Conservation (phyloP, 345 rosid genomes). For the Salix arbutifolia region DNA sequence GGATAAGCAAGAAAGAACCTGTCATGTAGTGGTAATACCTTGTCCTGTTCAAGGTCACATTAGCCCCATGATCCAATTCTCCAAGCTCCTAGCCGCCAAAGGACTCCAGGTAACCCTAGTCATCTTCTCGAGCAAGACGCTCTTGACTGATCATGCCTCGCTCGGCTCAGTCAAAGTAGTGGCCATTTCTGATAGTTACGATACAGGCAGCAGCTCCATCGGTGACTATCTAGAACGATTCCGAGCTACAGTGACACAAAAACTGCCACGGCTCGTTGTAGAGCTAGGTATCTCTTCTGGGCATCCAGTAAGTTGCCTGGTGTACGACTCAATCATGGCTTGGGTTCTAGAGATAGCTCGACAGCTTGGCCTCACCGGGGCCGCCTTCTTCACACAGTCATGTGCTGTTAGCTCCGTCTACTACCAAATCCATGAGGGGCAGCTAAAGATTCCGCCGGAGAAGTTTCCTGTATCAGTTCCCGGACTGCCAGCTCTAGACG, state of each 20-base stretch:
- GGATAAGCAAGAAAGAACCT: slow-evolving; percentile 11
- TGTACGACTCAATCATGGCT: slow-evolving; percentile 44
- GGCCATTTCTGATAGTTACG: slow-evolving; percentile 29
- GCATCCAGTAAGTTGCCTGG: slow-evolving; percentile 16
- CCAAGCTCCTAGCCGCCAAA: slow-evolving; percentile 47
- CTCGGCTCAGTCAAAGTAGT: slow-evolving; percentile 20
- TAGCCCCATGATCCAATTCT: slow-evolving; percentile 57
- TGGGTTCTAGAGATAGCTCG: slow-evolving; percentile 39
- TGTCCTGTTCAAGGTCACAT: slow-evolving; percentile 54
- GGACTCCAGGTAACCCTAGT: slow-evolving; percentile 41
- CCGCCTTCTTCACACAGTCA: slow-evolving; percentile 31
- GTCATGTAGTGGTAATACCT: slow-evolving; percentile 35
- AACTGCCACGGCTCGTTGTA: slow-evolving; percentile 27
- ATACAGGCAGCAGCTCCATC: slow-evolving; percentile 7
- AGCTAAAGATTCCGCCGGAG: slow-evolving; percentile 24
- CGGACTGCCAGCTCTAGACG: slow-evolving; percentile 30
- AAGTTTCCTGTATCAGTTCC: slow-evolving; percentile 20
- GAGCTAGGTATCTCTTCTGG: not conserved
- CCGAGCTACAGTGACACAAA: slow-evolving; percentile 18
- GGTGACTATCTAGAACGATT: slow-evolving; percentile 3
- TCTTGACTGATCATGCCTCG: slow-evolving; percentile 11
- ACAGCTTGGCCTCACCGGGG: slow-evolving; percentile 16
- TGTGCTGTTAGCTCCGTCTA: slow-evolving; percentile 22
- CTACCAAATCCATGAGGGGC: slow-evolving; percentile 15
- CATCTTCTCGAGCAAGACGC: slow-evolving; percentile 13